A percentile compares a stretch with the other conserved stretches of the same genome.
These are phyloP conservation scores for Kazachstania psychrophila DNA, from an alignment of 805 yeast species.

Conservation along the genomic window DNA sequence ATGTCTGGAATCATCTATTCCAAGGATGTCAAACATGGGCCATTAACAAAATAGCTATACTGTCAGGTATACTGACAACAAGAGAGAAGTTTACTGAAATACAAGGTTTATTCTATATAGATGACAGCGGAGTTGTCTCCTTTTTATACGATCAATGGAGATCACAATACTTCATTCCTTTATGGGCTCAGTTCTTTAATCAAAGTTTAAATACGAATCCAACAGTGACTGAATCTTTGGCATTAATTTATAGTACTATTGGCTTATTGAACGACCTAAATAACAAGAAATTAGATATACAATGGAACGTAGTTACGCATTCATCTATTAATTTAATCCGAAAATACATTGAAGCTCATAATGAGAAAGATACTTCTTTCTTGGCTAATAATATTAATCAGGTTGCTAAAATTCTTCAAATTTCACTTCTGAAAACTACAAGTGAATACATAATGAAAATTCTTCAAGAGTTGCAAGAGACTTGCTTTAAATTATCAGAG, in stretches of 20 bases:
- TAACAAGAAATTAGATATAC: slow-evolving; percentile 2
- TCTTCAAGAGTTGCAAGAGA: slow-evolving; percentile 7
- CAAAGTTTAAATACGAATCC: slow-evolving; percentile 1
- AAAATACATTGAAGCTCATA: slow-evolving; percentile 6
- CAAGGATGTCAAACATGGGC: slow-evolving; percentile 15
- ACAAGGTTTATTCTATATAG: slow-evolving; percentile 17
- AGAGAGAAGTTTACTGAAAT: slow-evolving; percentile 9
- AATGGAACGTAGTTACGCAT: slow-evolving; percentile 12
- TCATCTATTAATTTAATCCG: slow-evolving; percentile 10
- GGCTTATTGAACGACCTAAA: slow-evolving; percentile 5
- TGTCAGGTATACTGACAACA: slow-evolving; percentile 21
- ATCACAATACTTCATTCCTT: slow-evolving; percentile 14
- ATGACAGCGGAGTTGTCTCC: slow-evolving; percentile 15
- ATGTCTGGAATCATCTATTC: slow-evolving; percentile 16
- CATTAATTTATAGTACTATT: slow-evolving; percentile 2
- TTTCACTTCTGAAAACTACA: slow-evolving; percentile 8
- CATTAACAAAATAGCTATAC: slow-evolving; percentile 13
- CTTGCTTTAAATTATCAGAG: slow-evolving; percentile 9
- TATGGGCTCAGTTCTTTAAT: slow-evolving; percentile 10
- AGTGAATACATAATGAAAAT: slow-evolving; percentile 1
- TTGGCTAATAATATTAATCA: slow-evolving; percentile 12
- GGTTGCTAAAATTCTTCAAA: slow-evolving; percentile 17
- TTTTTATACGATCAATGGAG: slow-evolving; percentile 17
- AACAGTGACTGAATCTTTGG: neutral
- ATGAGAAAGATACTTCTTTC: slow-evolving; percentile 5